phyloP scores from a whole-genome alignment of 2,329 filamentous ascomycete species.

The Calonectria honghensis region DNA sequence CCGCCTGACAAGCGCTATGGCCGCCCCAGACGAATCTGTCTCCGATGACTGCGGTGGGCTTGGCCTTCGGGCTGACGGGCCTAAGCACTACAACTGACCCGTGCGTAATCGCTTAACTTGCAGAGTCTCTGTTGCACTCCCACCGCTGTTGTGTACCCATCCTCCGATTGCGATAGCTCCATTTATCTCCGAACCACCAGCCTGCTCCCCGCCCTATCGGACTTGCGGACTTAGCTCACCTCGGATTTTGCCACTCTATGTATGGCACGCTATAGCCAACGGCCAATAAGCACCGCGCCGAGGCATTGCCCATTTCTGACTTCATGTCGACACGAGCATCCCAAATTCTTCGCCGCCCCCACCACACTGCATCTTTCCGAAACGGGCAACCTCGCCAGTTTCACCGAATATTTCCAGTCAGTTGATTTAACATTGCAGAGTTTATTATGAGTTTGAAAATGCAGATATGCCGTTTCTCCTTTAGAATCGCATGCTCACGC shows the following conservation, averaged over 20 bases:
- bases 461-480: not conserved
- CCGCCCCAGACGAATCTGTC: slow-evolving; percentile 21
- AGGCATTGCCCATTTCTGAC: slow-evolving; percentile 12
- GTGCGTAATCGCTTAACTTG: slow-evolving; percentile 27
- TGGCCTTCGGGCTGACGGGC: slow-evolving; percentile 22
- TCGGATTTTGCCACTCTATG: slow-evolving; percentile 49
- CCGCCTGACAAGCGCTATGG: slow-evolving; percentile 21
- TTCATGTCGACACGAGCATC: not conserved
- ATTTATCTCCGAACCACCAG: slow-evolving; percentile 46
- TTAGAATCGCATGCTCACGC: too few species aligned
- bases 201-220: slow-evolving; percentile 45
- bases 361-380: slow-evolving; percentile 4
- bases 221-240: slow-evolving; percentile 54
- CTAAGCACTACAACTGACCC: slow-evolving; percentile 15
- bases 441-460: not conserved
- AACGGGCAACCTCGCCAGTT: slow-evolving; percentile 30
- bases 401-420: slow-evolving; percentile 1
- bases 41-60: slow-evolving; percentile 25
- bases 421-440: too few species aligned
- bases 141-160: not conserved
- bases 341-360: not conserved
- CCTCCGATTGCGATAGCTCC: slow-evolving; percentile 31
- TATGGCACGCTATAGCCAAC: slow-evolving; percentile 24
- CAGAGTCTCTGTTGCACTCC: slow-evolving; percentile 31
- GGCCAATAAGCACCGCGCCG: slow-evolving; percentile 43